Conservation (phyloP, 371 early-diverging fungal species). For the Mortierella sp. region DNA sequence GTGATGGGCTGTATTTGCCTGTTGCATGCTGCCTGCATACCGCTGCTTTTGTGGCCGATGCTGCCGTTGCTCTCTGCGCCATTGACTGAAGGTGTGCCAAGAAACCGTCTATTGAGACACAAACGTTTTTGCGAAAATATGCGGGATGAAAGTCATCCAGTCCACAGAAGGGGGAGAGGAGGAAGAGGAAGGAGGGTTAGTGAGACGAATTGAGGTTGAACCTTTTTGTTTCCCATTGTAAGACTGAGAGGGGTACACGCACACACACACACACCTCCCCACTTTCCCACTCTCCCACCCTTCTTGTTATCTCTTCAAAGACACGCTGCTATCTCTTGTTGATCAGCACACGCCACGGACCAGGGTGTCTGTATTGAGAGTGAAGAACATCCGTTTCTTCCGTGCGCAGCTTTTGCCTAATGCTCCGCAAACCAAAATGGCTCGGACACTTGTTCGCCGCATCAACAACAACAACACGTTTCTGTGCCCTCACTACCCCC, state of each 20-base stretch:
- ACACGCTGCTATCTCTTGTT: neutral
- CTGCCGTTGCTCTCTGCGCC: slow-evolving; percentile 38
- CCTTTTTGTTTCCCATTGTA: no score
- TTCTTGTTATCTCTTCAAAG: no score
- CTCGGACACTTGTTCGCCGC: neutral
- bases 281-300: neutral
- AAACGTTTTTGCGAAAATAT: neutral
- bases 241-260: no score
- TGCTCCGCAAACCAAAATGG: slow-evolving; percentile 7
- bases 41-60: neutral
- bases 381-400: neutral
- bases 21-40: neutral
- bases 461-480: no score
- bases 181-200: no score
- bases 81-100: slow-evolving; percentile 51
- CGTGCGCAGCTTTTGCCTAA: slow-evolving; percentile 23
- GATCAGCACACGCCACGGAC: neutral
- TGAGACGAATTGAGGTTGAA: no score
- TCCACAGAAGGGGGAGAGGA: no score
- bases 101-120: slow-evolving; percentile 30
- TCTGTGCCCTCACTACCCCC: no score
- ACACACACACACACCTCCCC: no score
- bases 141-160: neutral
- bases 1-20: no score
- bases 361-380: neutral